These are phyloP conservation scores for Pythium monospermum DNA, from an alignment of 352 stramenopile genomes.

Conservation along the genomic window DNA sequence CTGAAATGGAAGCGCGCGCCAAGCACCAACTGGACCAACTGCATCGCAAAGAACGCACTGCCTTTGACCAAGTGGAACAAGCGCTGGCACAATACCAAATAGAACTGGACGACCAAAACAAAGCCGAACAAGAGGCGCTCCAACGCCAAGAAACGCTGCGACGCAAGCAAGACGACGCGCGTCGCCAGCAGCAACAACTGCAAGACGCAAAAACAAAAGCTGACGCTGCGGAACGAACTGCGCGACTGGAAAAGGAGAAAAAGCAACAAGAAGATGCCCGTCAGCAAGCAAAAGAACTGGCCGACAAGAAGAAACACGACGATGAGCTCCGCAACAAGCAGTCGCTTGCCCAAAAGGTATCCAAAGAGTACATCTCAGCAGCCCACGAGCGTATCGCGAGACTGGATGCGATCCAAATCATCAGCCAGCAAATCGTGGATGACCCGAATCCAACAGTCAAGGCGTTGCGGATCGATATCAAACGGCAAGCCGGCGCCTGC, in stretches of 20 bases:
- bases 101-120: slow-evolving; percentile 24
- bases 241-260: slow-evolving; percentile 18
- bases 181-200: slow-evolving; percentile 30
- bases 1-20: slow-evolving; percentile 33
- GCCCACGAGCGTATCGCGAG: slow-evolving; percentile 39
- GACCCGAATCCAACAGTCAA: slow-evolving; percentile 49
- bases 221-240: slow-evolving; percentile 24
- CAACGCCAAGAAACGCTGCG: slow-evolving; percentile 31
- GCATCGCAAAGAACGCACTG: slow-evolving; percentile 29
- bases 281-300: slow-evolving; percentile 2
- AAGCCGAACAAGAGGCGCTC: slow-evolving; percentile 27
- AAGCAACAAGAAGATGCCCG: slow-evolving; percentile 25
- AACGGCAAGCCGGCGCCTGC: slow-evolving; percentile 63
- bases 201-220: slow-evolving; percentile 29
- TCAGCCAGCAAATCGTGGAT: slow-evolving; percentile 42
- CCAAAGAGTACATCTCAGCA: slow-evolving; percentile 26
- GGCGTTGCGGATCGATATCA: slow-evolving; percentile 64
- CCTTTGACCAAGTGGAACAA: slow-evolving; percentile 41
- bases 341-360: slow-evolving; percentile 36
- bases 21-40: slow-evolving; percentile 38
- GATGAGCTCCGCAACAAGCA: slow-evolving; percentile 30
- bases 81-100: slow-evolving; percentile 44
- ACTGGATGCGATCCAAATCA: slow-evolving; percentile 43
- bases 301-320: slow-evolving; percentile 24
- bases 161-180: slow-evolving; percentile 29